These are phyloP conservation scores for Cunninghamia lanceolata DNA, from an alignment of 75 land plant genomes.

Conservation along the genomic window DNA sequence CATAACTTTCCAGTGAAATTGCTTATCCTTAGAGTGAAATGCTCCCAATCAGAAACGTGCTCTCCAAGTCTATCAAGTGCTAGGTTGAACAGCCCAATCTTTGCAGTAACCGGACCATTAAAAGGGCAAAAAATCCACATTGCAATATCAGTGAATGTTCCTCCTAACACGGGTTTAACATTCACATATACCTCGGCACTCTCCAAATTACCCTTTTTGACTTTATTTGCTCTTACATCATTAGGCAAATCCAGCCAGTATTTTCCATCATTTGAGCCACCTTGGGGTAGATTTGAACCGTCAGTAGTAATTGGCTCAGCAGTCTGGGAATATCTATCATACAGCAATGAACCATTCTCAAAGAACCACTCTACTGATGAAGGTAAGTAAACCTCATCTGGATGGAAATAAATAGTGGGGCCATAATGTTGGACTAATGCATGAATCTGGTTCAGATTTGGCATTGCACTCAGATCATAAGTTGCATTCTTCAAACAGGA, in stretches of 20 bases:
- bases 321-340: conserved; percentile 5
- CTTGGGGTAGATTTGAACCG: conserved; percentile 70
- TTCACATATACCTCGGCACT: conserved; percentile 75
- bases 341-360: conserved; percentile 59
- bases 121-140: conserved; percentile 90
- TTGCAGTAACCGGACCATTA: conserved; percentile 79
- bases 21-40: conserved; percentile 71
- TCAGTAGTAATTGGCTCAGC: conserved; percentile 35
- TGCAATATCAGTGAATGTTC: conserved; percentile 76
- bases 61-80: conserved; percentile 59
- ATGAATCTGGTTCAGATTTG: conserved; percentile 63
- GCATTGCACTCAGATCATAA: conserved; percentile 45
- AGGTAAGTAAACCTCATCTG: conserved; percentile 73
- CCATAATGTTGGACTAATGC: conserved; percentile 65
- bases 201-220: conserved; percentile 61
- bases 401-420: conserved; percentile 80
- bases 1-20: conserved; percentile 74
- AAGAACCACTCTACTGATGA: conserved; percentile 90
- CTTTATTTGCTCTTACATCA: conserved; percentile 32
- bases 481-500: conserved; percentile 58
- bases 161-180: conserved; percentile 82
- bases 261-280: conserved; percentile 61
- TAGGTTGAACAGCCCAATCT: conserved; percentile 52
- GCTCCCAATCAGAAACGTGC: conserved; percentile 94
- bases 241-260: conserved; percentile 81